Evolutionary conservation across 208 protist genomes (phyloP).

Genomic region (Leishmania arabica): DNA sequence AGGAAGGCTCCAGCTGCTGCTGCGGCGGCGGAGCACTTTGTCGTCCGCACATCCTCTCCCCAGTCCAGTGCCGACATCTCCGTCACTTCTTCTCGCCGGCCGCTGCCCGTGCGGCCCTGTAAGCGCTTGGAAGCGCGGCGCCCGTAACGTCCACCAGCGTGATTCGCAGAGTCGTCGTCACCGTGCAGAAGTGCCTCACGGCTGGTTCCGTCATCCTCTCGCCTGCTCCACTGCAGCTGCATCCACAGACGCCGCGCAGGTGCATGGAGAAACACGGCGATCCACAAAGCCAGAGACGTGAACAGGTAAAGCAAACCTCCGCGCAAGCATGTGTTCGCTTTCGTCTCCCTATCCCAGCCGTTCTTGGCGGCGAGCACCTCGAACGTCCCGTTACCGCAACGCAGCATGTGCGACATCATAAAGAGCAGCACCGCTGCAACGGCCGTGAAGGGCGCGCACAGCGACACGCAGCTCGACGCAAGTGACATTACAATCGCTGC

Average conservation of each 20-base stretch:
- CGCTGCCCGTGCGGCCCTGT: not conserved
- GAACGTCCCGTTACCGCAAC: constrained; percentile 67
- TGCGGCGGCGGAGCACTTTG: not conserved
- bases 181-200: constrained; percentile 3
- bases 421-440: constrained; percentile 39
- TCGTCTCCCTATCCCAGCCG: constrained; percentile 55
- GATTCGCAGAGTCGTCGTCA: too few species aligned
- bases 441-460: constrained; percentile 41
- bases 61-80: constrained; percentile 29
- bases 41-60: constrained; percentile 1
- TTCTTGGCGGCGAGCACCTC: constrained; percentile 58
- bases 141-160: not conserved
- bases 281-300: constrained; percentile 36
- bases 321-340: constrained; percentile 48
- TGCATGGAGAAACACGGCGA: constrained; percentile 18
- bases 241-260: constrained; percentile 19
- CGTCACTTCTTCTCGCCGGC: not conserved
- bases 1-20: not conserved
- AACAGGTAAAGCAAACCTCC: constrained; percentile 60
- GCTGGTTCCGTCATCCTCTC: constrained; percentile 3
- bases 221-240: constrained; percentile 14
- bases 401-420: constrained; percentile 38
- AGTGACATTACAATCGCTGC: constrained; percentile 4
- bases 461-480: constrained; percentile 14
- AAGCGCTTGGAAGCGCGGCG: not conserved